Evolutionary conservation across 176 grass and related monocot genomes (phyloP).

Genomic region (Triticum turgidum): DNA sequence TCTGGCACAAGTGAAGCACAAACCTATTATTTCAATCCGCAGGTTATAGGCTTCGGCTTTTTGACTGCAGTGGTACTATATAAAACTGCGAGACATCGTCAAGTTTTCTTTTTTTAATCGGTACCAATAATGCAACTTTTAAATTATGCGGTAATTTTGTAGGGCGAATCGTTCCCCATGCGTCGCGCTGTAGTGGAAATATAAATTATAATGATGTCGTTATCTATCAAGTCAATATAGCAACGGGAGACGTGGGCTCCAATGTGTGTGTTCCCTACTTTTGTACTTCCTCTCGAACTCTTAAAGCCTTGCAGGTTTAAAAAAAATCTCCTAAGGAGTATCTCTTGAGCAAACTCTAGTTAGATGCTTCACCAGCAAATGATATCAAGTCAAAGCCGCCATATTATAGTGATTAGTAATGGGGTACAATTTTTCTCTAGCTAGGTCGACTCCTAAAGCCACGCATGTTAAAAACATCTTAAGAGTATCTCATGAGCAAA

Average conservation of each 20-base stretch:
- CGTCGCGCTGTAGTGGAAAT: too few relatives aligned
- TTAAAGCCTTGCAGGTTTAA: background rate
- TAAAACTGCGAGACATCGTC: background rate
- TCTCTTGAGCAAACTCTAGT: background rate
- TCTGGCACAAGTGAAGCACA: too few relatives aligned
- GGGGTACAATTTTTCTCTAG: background rate
- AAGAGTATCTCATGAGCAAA: background rate
- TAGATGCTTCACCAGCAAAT: background rate
- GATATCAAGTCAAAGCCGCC: background rate
- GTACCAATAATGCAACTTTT: background rate
- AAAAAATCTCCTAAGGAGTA: background rate
- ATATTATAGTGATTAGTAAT: background rate
- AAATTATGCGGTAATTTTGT: background rate
- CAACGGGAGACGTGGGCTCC: background rate
- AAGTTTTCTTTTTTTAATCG: background rate
- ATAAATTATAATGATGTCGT: background rate
- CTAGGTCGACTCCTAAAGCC: too few relatives aligned
- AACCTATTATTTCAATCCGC: too few relatives aligned
- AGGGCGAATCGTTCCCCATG: too few relatives aligned
- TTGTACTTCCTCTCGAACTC: background rate
- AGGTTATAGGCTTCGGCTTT: background rate
- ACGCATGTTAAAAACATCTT: too few relatives aligned
- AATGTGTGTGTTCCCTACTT: background rate
- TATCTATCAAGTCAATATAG: background rate
- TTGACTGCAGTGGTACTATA: background rate